Conservation (phyloP, 163 green algal genomes). For the Scenedesmus sp. region DNA sequence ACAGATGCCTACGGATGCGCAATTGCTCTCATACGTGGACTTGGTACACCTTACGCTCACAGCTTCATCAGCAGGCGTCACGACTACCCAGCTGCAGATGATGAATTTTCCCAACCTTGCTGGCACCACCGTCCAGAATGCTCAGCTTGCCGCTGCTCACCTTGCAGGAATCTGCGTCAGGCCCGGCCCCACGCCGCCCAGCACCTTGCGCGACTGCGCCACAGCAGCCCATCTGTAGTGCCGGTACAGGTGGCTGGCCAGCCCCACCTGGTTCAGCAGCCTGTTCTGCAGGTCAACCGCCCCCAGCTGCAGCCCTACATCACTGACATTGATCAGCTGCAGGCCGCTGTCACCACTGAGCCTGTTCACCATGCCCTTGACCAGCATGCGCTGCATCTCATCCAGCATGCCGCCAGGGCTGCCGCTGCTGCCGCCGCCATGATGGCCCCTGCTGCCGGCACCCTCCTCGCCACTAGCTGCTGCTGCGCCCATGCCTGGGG, state of each 20-base stretch:
- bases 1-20: too few species aligned
- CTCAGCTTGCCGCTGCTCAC: background rate
- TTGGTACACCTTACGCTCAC: too few species aligned
- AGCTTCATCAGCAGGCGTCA: too few species aligned
- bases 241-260: constrained; percentile 73
- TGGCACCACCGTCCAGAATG: background rate
- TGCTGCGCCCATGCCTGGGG: background rate
- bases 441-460: background rate
- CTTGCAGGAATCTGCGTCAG: constrained; percentile 83
- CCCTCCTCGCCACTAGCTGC: background rate
- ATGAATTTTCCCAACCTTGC: background rate
- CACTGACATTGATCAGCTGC: constrained; percentile 90
- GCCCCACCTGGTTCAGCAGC: constrained; percentile 72
- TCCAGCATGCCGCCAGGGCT: constrained; percentile 18
- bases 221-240: constrained; percentile 83
- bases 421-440: background rate
- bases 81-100: background rate
- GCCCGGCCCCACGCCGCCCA: constrained; percentile 85
- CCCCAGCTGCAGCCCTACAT: constrained; percentile 84
- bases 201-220: constrained; percentile 82
- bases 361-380: constrained; percentile 61
- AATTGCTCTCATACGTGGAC: too few species aligned
- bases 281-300: constrained; percentile 65
- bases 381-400: constrained; percentile 59
- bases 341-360: constrained; percentile 74